These are phyloP conservation scores for Lepidium didymum DNA, from an alignment of 345 rosid genomes.

Conservation along the genomic window DNA sequence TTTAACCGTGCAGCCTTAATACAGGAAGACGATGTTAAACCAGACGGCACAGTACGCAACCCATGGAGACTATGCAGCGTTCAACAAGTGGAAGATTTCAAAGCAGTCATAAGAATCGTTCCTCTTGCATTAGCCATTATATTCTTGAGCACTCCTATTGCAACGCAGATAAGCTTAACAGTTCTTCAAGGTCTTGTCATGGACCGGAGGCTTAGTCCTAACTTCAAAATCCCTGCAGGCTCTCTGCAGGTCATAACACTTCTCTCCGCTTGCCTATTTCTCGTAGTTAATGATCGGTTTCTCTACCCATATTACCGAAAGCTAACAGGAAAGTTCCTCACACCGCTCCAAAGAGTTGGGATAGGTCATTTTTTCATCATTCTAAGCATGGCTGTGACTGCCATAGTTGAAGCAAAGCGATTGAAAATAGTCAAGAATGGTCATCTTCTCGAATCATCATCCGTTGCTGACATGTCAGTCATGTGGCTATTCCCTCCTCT, in stretches of 20 bases:
- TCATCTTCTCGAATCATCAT: background rate
- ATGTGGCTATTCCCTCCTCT: conserved; percentile 55
- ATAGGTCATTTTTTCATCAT: conserved; percentile 42
- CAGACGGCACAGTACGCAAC: conserved; percentile 31
- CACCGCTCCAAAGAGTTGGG: conserved; percentile 41
- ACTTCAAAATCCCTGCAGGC: conserved; percentile 51
- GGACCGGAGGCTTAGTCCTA: conserved; percentile 41
- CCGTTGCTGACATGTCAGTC: conserved; percentile 35
- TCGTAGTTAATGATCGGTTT: conserved; percentile 35
- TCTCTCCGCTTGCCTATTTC: conserved; percentile 28
- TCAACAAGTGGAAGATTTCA: conserved; percentile 59
- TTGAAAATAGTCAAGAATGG: conserved; percentile 25
- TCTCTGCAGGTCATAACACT: conserved; percentile 38
- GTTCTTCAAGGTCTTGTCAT: conserved; percentile 53
- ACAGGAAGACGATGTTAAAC: conserved; percentile 31
- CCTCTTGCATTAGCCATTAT: conserved; percentile 41
- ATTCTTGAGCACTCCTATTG: conserved; percentile 36
- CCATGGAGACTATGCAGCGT: conserved; percentile 50
- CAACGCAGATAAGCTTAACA: conserved; percentile 30
- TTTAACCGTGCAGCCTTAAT: conserved; percentile 34
- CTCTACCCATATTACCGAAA: conserved; percentile 36
- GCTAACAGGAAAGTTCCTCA: conserved; percentile 16
- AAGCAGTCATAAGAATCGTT: conserved; percentile 38
- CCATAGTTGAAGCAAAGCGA: conserved; percentile 44
- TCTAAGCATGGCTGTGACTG: conserved; percentile 34